Evolutionary conservation across 352 stramenopile genomes (phyloP), one percentile per base, ranked within the genome.

Genomic region (Phytophthora podocarpi): DNA sequence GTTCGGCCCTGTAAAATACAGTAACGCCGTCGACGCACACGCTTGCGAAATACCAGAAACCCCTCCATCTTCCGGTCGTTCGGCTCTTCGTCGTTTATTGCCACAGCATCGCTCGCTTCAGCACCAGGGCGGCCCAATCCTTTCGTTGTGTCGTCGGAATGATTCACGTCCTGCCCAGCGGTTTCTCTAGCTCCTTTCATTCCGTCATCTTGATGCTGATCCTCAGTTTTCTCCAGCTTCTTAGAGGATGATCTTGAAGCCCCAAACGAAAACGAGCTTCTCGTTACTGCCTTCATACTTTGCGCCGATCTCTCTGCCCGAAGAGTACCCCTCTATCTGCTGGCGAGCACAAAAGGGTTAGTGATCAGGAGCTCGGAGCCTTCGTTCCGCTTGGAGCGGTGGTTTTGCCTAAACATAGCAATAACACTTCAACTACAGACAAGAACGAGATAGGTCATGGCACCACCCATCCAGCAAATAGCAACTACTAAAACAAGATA

Each of bases 1-100:
- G 62, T 84, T 15, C 70, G 72, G 0, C 74, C 82, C 36, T 74
- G 59, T 6, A 93, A 52, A n/a, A 91, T 76, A 26, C 84, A 93
- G 24, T 91, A 93, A 2, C 84, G 80, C 8, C 75, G 76, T 30
- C 71, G 74, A n/a, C 80, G 76, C 27, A 80, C 66, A 57, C 83
- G 78, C 9, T 84, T 73, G 4, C 79, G 74, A 53, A 91, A 59
- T 27, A 84, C 74, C 9, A 93, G 62, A 49, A 79, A 89, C 0
- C 82, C 84, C 54, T 93, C 82, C 40, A 88, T 86, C 21, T 59
- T 70, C 20, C 52, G 47, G 4, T 58, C 45, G 13, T 41, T 43
- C 32, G 26, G 5, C n/a, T 57, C 52, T 26, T 40, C 30, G 13
- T 39, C 28, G 23, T 47, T 26, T 16, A 41, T 11, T 32, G 24